Evolutionary conservation across 441 rosid species (phyloP).

Genomic region (Euphorbia corollata): DNA sequence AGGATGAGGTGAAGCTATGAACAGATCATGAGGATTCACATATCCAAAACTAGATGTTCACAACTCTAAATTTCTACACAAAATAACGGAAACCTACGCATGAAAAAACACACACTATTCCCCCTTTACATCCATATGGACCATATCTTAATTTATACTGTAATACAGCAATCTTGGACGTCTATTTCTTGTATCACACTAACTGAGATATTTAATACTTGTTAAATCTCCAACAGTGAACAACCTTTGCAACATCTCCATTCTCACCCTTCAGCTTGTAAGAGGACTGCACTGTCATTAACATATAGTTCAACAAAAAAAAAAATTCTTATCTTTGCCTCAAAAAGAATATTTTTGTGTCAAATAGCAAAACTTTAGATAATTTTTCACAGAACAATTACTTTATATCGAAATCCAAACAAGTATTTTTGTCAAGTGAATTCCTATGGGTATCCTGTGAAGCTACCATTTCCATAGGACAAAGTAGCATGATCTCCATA

Average conservation of each 20-base stretch:
- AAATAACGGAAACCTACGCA: background rate
- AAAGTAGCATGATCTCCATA: background rate
- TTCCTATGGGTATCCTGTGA: background rate
- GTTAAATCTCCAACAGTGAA: background rate
- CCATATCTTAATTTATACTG: background rate
- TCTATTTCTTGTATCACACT: background rate
- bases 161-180: background rate
- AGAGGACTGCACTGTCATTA: background rate
- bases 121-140: background rate
- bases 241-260: background rate
- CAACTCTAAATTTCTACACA: background rate
- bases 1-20: background rate
- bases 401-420: background rate
- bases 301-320: constrained; percentile 4
- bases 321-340: constrained; percentile 11
- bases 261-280: background rate
- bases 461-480: background rate
- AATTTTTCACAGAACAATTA: constrained; percentile 2
- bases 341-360: background rate
- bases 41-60: background rate
- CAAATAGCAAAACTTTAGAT: background rate
- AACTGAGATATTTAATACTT: background rate
- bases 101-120: background rate
- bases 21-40: background rate
- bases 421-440: background rate